phyloP scores from a whole-genome alignment of 2,329 filamentous ascomycete genomes.

The Calonectria multiphialidica region DNA sequence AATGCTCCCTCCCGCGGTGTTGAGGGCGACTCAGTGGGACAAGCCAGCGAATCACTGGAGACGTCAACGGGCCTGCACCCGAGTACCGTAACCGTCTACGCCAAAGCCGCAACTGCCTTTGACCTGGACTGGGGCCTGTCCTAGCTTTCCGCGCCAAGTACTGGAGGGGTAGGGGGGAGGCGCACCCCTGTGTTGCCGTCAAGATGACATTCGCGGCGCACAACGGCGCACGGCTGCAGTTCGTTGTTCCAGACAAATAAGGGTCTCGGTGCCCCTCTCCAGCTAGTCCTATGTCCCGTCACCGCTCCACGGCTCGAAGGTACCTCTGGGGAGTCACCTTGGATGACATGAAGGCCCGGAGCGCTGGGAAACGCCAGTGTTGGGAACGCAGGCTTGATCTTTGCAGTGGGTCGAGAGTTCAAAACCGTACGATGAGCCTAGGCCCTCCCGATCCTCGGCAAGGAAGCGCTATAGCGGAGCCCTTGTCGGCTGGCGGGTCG shows the following conservation, averaged over 20 bases:
- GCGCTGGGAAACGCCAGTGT: background rate
- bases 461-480: constrained; percentile 14
- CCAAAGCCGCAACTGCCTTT: constrained; percentile 6
- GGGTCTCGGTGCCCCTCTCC: background rate
- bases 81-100: background rate
- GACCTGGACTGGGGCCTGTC: background rate
- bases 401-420: background rate
- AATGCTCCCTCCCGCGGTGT: constrained; percentile 6
- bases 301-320: background rate
- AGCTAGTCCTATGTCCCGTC: background rate
- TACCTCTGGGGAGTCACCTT: background rate
- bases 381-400: background rate
- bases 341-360: background rate
- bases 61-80: constrained; percentile 5
- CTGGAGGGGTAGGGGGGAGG: constrained; percentile 11
- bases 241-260: constrained; percentile 20
- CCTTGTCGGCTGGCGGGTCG: constrained; percentile 20
- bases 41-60: constrained; percentile 21
- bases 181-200: constrained; percentile 16
- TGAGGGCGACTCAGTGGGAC: background rate
- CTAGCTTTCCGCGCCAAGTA: background rate
- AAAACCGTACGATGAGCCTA: constrained; percentile 27
- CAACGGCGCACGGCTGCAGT: constrained; percentile 30
- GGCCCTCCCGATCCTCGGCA: constrained; percentile 19
- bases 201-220: constrained; percentile 31